Base-by-base conservation (phyloP, 768 basidiomycete genomes). In the Mycena alexandri region DNA sequence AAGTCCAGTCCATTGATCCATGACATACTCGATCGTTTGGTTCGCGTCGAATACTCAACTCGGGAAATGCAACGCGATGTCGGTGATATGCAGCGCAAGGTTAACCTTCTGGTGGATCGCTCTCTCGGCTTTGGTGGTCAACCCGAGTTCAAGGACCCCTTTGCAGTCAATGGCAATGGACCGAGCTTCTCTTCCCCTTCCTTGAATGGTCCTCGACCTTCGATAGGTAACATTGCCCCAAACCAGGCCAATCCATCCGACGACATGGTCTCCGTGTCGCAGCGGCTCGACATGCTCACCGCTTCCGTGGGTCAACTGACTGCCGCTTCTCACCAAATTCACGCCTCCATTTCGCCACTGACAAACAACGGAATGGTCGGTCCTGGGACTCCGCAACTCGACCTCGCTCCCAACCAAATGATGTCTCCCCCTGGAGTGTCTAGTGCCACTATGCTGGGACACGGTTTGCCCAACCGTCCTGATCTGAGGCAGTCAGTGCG, bases 141-240 rank as follows among this genome's bases (percentile, higher is more conserved):
- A 63, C 90, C 91, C n/a, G 93, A 93, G 71, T 94, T 94, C 83
- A 91, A 91, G 75, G 89, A 94, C 74, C 93, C 93, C 0, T 94
- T 94, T 73, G 88, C 92, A 36, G 75, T 86, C 25, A 80, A 79
- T 61, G 67, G 76, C 33, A 81, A 82, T 65, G 77, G 76, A 47
- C 74, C 78, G 50, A 71, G 71, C 60, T 79, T 80, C 67, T 74
- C 79, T 48, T 67, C 79, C 46, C 67, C 81, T 44, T 73, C 77
- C 19, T 61, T 81, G 62, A 82, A 79, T 64, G 82, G 84, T 41
- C 84, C 86, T 36, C 87, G 93, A 53, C 85, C 85, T 50, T 94
- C 92, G 16, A 83, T 90, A 62, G 86, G 87, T 9, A 89, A 85
- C 71, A 88, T 93, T 73, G 87, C 90, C 29, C 91, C 92, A 47